Conservation (phyloP, 805 yeast species). For the Cyberlindnera samutprakarnensis region DNA sequence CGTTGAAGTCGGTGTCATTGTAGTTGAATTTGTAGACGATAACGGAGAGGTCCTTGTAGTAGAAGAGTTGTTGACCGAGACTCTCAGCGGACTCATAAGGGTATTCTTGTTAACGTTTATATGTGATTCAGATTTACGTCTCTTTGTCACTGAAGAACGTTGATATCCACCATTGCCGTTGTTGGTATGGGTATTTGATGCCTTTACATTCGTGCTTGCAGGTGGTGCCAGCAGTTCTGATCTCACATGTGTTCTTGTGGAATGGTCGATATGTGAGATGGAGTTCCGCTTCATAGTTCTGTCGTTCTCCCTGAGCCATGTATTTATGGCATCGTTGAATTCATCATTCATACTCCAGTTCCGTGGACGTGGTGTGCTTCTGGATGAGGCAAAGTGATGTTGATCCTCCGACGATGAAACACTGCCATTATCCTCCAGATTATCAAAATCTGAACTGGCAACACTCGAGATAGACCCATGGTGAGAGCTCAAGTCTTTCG, state of each 20-base stretch:
- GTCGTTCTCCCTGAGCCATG: conserved; percentile 20
- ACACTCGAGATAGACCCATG: conserved; percentile 7
- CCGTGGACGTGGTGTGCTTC: conserved; percentile 2
- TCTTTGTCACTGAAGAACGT: conserved; percentile 11
- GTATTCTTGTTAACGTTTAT: background rate
- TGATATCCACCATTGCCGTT: background rate
- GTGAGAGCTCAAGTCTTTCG: conserved; percentile 10
- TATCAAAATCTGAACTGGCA: conserved; percentile 2
- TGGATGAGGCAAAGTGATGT: background rate
- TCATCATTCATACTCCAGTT: conserved; percentile 23
- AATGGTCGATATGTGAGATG: background rate
- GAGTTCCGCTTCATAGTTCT: conserved; percentile 1
- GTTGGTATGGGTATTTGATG: background rate
- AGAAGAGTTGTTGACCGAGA: background rate
- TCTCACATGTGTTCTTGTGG: background rate
- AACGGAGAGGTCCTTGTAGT: background rate
- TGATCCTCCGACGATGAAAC: background rate
- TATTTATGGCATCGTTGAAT: conserved; percentile 19
- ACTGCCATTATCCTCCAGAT: conserved; percentile 1
- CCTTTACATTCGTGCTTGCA: background rate
- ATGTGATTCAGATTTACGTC: conserved; percentile 20
- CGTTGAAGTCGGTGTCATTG: background rate
- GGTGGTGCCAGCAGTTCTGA: background rate
- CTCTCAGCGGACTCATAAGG: background rate
- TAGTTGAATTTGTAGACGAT: background rate